phyloP scores from a whole-genome alignment of 306 rosid species.

The Sicyos edulis region DNA sequence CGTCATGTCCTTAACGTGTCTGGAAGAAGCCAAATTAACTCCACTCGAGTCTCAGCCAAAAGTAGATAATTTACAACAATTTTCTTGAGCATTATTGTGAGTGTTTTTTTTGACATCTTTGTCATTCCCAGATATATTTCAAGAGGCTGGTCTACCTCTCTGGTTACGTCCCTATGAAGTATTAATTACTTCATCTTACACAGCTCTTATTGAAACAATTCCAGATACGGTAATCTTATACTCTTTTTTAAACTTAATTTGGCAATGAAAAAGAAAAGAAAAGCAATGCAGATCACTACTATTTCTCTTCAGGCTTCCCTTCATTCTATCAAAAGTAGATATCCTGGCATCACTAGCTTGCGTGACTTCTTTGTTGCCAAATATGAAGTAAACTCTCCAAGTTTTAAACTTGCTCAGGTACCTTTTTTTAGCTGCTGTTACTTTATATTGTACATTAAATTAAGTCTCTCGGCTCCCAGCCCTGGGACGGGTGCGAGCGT shows the following conservation, averaged over 20 bases:
- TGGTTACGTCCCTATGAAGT: conserved; percentile 99
- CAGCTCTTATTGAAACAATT: conserved; percentile 97
- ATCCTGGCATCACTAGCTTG: conserved; percentile 67
- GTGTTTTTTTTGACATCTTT: neutral
- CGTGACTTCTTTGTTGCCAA: conserved; percentile 88
- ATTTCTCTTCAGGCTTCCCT: conserved; percentile 73
- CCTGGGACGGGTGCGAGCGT: too few species aligned
- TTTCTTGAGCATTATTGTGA: conserved; percentile 4
- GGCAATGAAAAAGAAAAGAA: conserved; percentile 13
- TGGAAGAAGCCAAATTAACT: neutral
- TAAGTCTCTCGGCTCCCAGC: too few species aligned
- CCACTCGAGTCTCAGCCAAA: neutral
- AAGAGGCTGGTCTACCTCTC: conserved; percentile 99
- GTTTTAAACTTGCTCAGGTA: conserved; percentile 99
- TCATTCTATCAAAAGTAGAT: conserved; percentile 93
- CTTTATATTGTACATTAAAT: conserved; percentile 13
- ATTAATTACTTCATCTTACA: conserved; percentile 86
- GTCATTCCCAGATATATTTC: conserved; percentile 69
- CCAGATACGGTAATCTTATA: conserved; percentile 76
- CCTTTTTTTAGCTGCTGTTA: conserved; percentile 18
- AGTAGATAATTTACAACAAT: neutral
- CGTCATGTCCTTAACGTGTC: conserved; percentile 2
- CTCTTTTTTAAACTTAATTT: conserved; percentile 27
- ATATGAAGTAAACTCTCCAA: conserved; percentile 83
- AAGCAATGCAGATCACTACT: neutral